Percentiles rank a stretch among this genome's conserved stretches.
Evolutionary conservation across 805 yeast species (phyloP).

Genomic region (Yarrowia deformans): DNA sequence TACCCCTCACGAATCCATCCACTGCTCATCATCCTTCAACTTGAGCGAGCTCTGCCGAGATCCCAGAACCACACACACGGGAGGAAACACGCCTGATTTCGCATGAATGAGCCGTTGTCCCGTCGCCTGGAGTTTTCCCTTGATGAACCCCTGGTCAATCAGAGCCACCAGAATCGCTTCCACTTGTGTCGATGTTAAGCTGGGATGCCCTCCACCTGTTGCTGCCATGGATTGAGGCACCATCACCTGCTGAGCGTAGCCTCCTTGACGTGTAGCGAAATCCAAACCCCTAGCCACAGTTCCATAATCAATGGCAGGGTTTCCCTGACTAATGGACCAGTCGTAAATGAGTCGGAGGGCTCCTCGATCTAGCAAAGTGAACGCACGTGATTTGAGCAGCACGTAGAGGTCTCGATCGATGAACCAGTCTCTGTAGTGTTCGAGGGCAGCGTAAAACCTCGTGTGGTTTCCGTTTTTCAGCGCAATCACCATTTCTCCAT

Average conservation of each 20-base stretch:
- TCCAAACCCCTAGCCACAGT: background rate
- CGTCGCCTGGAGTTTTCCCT: slow-evolving; percentile 49
- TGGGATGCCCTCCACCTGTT: no score
- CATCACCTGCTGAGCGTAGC: slow-evolving; percentile 13
- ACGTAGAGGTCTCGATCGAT: slow-evolving; percentile 46
- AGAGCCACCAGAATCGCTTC: slow-evolving; percentile 32
- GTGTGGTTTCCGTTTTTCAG: slow-evolving; percentile 55
- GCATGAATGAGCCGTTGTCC: slow-evolving; percentile 45
- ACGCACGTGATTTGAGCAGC: slow-evolving; percentile 45
- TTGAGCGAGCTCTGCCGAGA: background rate
- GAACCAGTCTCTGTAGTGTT: slow-evolving; percentile 46
- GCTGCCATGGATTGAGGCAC: background rate
- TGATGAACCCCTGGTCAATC: slow-evolving; percentile 47
- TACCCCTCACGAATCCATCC: slow-evolving; percentile 19
- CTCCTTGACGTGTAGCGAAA: background rate
- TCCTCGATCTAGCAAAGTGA: slow-evolving; percentile 44
- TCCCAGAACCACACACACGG: slow-evolving; percentile 7
- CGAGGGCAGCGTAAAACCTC: slow-evolving; percentile 48
- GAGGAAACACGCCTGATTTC: slow-evolving; percentile 41
- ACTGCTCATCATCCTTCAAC: slow-evolving; percentile 15
- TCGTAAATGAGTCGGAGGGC: background rate
- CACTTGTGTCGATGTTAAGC: slow-evolving; percentile 1
- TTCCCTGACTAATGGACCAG: background rate
- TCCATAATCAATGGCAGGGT: slow-evolving; percentile 11
- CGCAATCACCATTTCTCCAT: slow-evolving; percentile 52